These are phyloP conservation scores for Paratinospora sagittata DNA, from an alignment of 164 flowering plant species.

Conservation along the genomic window DNA sequence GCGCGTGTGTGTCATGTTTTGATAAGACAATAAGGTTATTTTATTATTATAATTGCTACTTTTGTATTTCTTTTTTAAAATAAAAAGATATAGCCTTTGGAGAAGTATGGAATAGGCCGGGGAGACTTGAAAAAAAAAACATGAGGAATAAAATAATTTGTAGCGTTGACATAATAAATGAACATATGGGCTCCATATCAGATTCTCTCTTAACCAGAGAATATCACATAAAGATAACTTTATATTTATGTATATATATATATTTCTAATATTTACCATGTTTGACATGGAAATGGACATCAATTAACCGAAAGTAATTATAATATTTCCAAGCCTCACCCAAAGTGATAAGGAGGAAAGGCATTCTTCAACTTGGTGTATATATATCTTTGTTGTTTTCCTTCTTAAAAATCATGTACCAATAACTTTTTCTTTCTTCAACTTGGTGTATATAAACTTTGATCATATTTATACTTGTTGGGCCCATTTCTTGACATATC, in stretches of 20 bases:
- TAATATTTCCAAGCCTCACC: background rate
- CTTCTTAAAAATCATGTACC: too few relatives aligned
- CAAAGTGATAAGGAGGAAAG: background rate
- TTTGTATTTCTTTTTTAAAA: too few relatives aligned
- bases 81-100: too few relatives aligned
- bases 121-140: background rate
- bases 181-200: background rate
- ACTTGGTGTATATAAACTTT: too few relatives aligned
- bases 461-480: too few relatives aligned
- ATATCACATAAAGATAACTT: background rate
- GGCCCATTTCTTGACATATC: too few relatives aligned
- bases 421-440: too few relatives aligned
- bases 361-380: background rate
- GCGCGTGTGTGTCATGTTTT: too few relatives aligned
- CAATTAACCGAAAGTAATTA: background rate
- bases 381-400: too few relatives aligned
- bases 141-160: background rate
- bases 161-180: background rate
- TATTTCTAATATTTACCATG: background rate
- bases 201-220: background rate
- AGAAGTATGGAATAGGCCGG: background rate
- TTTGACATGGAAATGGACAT: background rate
- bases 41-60: too few relatives aligned
- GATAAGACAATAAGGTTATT: too few relatives aligned
- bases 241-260: too few relatives aligned